A percentile compares a stretch with the other conserved stretches of the same genome.
phyloP scores from a whole-genome alignment of 2,329 filamentous ascomycete species.

The Nakataea oryzae region DNA sequence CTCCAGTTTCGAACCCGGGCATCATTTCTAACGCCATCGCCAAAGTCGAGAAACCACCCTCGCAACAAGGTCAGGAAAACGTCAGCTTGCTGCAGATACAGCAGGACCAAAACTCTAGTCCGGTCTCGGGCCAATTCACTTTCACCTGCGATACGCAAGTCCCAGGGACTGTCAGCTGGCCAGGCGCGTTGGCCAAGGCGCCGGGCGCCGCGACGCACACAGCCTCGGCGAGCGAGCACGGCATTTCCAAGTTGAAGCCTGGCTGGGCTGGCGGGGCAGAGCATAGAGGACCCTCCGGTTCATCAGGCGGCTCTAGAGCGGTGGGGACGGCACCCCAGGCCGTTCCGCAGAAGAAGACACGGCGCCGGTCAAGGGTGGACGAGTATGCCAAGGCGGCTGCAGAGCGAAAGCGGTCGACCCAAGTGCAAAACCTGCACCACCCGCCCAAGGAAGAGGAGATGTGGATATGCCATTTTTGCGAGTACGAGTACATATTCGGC shows the following conservation, averaged over 20 bases:
- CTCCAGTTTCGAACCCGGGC: constrained; percentile 30
- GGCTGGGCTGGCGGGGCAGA: background rate
- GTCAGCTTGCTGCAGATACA: constrained; percentile 68
- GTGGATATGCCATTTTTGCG: constrained; percentile 97
- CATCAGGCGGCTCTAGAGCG: background rate
- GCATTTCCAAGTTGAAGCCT: background rate
- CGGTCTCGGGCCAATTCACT: constrained; percentile 82
- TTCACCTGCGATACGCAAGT: constrained; percentile 92
- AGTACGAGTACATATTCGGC: constrained; percentile 96
- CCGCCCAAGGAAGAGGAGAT: constrained; percentile 62
- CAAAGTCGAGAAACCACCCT: constrained; percentile 64
- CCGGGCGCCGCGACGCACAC: constrained; percentile 6
- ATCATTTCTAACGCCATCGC: constrained; percentile 92
- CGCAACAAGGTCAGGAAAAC: constrained; percentile 62
- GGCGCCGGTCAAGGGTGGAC: constrained; percentile 37
- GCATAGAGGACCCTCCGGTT: background rate
- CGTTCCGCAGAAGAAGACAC: constrained; percentile 43
- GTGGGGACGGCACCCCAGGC: background rate
- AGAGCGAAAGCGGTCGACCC: constrained; percentile 66
- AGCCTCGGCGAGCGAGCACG: background rate
- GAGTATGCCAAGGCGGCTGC: constrained; percentile 66
- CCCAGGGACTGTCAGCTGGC: constrained; percentile 68
- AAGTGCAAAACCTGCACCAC: constrained; percentile 65
- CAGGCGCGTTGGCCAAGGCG: constrained; percentile 29
- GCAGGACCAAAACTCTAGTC: constrained; percentile 43